Percentiles rank a stretch among this genome's conserved stretches.
Conservation (phyloP, 2,329 filamentous ascomycete species). For the Hypocrella siamensis region DNA sequence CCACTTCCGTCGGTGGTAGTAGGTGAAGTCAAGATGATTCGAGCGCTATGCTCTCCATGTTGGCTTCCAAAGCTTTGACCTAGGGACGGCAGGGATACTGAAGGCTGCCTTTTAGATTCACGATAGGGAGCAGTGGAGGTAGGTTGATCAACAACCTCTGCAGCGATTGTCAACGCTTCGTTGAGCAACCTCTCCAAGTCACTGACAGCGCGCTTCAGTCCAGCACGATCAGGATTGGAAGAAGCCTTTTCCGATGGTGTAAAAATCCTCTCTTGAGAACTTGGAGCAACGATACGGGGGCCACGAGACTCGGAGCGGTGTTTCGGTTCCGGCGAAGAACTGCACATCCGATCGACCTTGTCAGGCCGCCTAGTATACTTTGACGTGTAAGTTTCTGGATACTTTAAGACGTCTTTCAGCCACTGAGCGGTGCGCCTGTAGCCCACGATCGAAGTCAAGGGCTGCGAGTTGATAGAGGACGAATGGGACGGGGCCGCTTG, state of each 20-base stretch:
- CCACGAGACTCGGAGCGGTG: slow-evolving; percentile 10
- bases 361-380: slow-evolving; percentile 13
- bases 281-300: slow-evolving; percentile 5
- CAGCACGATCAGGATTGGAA: slow-evolving; percentile 10
- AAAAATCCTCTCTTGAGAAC: slow-evolving; percentile 7
- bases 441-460: slow-evolving; percentile 14
- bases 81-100: slow-evolving; percentile 4
- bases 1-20: slow-evolving; percentile 4
- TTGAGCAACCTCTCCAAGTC: slow-evolving; percentile 30
- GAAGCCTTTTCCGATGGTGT: slow-evolving; percentile 8
- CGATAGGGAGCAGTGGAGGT: no score
- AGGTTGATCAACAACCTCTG: slow-evolving; percentile 20
- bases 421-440: slow-evolving; percentile 17
- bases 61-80: slow-evolving; percentile 2
- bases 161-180: slow-evolving; percentile 28
- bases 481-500: slow-evolving; percentile 1
- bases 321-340: slow-evolving; percentile 5
- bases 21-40: slow-evolving; percentile 1
- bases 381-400: slow-evolving; percentile 10
- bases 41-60: not conserved
- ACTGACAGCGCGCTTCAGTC: slow-evolving; percentile 20
- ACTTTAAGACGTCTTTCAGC: slow-evolving; percentile 16
- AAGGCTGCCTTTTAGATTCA: slow-evolving; percentile 6
- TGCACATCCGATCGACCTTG: slow-evolving; percentile 4
- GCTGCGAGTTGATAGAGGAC: slow-evolving; percentile 9